Base-by-base conservation (phyloP, 768 basidiomycete genomes). In the Lanmaoa pseudosensibilis region DNA sequence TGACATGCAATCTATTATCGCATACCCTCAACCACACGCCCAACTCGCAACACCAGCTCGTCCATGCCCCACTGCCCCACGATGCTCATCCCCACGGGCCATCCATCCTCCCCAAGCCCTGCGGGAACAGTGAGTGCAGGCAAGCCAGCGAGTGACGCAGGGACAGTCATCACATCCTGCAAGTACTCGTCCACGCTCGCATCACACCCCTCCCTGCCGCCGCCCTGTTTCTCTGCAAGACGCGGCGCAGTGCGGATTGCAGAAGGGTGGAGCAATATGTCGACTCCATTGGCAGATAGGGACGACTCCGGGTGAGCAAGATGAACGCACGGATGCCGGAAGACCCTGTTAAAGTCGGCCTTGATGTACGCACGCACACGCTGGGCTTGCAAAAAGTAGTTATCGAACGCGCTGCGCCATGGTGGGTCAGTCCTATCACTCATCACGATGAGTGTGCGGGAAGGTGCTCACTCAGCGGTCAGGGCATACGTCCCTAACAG, bases 381-480 rank as follows among this genome's bases (percentile, higher is more conserved):
- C 59, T 93, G 88, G 0, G 96, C 95, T 75, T 96, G 93, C 6
- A 98, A 79, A 69, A 94, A 99, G 71, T 96, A 98, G 66, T 96
- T 98, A 73, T 98, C 90, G 67, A 94, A 98, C n/a, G 94, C 94
- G 55, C 94, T 98, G 63, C 6, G 23, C 2, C 52, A 2, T 10
- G 34, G 27, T 27, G 5, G 15, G 25, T 50, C 12, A 25, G 37
- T 11, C 12, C 21, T 33, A 4, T 21, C 0, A 9, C 9, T 39
- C 6, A 4, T 41, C 25, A 45, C 34, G 33, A 27, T 6, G 8
- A 47, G 52, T 7, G 27, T 41, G 18, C 4, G 2, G 10, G 25
- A 9, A 1, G 21, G 13, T 5, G 74, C 90, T 66, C 65, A 97
- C 95, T 92, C 92, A 30, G 94, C 94, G 0, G 88, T 89, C 41